Base-by-base conservation (phyloP, 2,329 filamentous ascomycete species). In the Arthroderma sp. region DNA sequence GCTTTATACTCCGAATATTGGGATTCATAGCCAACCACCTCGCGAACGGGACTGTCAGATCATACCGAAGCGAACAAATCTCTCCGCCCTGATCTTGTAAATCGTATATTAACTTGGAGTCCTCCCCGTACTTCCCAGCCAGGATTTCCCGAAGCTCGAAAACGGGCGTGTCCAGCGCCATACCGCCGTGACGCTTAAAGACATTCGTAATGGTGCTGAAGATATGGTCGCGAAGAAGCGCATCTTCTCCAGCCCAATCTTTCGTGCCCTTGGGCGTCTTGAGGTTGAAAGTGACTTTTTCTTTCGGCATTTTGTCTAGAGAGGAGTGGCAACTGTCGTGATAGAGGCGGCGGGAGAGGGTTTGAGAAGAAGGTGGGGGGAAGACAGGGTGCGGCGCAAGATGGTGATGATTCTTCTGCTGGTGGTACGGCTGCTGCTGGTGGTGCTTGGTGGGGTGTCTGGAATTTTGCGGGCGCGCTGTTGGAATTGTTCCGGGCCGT, bases 1-100 rank as follows among this genome's bases (percentile, higher is more conserved):
- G 78, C 71, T 94, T 94, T 68, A 94, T 89, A 63, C 74, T 81
- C 62, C 84, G 79, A 45, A 93, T 73, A 51, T 78, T 74, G 51
- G 81, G 75, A 66, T 94, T 94, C 85, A 93, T 91, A 57, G 88
- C 88, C 49, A 94, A 76, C 78, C 83, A 95, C 57, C 88, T 80
- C 50, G 89, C 88, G 59, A 94, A 91, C 30, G 86, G 86, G 7
- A 94, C 86, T 1, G 86, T 93, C 53, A 93, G 68, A 59, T 93
- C 86, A 66, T 91, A 94, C 56, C 86, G 79, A 50, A 94, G 72
- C 22, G 85, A 87, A 65, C 81, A 85, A 48, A 86, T 71, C 68
- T 94, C 86, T 51, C 86, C 85, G 56, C 86, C 85, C 62, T 93
- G 86, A 60, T 93, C 85, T 58, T 83, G 80, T 51, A 91, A 74